phyloP scores from a whole-genome alignment of 192 early-diverging fungal species.

The Coemansia sp. region DNA sequence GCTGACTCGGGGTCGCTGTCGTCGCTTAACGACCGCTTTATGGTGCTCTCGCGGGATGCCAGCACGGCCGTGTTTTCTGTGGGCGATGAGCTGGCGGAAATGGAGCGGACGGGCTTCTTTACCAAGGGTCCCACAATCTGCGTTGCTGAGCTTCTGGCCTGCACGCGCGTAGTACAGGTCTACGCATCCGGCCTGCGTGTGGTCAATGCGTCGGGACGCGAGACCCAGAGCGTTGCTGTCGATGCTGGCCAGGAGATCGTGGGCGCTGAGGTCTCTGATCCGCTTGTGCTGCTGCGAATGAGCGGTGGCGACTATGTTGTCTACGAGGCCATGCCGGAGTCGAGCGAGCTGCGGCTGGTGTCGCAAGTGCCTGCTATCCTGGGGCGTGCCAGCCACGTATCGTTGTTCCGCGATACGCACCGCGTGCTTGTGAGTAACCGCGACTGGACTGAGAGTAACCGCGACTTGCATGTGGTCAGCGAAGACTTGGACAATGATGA shows the following conservation, averaged over 20 bases:
- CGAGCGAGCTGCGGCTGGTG: conserved; percentile 29
- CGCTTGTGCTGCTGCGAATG: conserved; percentile 76
- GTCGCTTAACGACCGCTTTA: conserved; percentile 36
- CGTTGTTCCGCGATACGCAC: conserved; percentile 44
- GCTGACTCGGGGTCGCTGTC: conserved; percentile 32
- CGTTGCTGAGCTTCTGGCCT: conserved; percentile 71
- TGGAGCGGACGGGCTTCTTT: conserved; percentile 73
- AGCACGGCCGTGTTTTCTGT: conserved; percentile 67
- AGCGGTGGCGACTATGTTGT: conserved; percentile 65
- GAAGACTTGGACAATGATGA: conserved; percentile 8
- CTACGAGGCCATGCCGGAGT: conserved; percentile 61
- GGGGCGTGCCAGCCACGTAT: conserved; percentile 4
- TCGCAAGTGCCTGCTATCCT: conserved; percentile 15
- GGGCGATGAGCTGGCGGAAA: conserved; percentile 82
- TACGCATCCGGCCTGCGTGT: conserved; percentile 72
- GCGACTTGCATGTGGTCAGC: conserved; percentile 10
- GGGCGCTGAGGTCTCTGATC: conserved; percentile 75
- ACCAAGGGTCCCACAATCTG: conserved; percentile 75
- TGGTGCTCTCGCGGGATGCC: conserved; percentile 44
- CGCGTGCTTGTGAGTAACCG: conserved; percentile 31
- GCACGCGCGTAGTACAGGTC: conserved; percentile 83
- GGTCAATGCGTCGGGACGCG: conserved; percentile 60
- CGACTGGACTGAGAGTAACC: conserved; percentile 44
- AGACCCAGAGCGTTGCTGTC: conserved; percentile 23
- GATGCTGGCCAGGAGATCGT: conserved; percentile 58